Percentiles rank a stretch among this genome's conserved stretches.
phyloP scores from a whole-genome alignment of 2,329 filamentous ascomycete species.

The Xylaria sp. region DNA sequence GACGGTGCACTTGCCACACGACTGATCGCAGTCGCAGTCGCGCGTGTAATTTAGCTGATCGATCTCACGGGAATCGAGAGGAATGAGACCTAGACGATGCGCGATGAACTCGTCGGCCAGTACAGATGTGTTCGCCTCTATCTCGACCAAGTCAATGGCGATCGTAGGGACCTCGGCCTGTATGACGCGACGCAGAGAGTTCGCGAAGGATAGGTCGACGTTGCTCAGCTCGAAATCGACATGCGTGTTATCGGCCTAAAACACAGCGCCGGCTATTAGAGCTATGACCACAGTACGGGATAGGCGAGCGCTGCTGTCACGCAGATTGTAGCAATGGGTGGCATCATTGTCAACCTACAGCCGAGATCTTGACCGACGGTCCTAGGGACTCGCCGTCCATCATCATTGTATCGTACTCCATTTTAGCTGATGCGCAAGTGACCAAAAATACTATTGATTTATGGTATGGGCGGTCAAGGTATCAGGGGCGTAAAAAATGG shows the following conservation, averaged over 20 bases:
- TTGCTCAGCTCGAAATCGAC: slow-evolving; percentile 92
- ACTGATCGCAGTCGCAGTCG: slow-evolving; percentile 95
- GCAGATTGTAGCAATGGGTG: neutral
- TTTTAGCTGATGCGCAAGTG: slow-evolving; percentile 34
- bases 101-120: slow-evolving; percentile 95
- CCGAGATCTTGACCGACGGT: slow-evolving; percentile 65
- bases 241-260: slow-evolving; percentile 77
- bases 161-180: slow-evolving; percentile 93
- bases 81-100: slow-evolving; percentile 88
- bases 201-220: slow-evolving; percentile 89
- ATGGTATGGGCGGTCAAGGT: neutral
- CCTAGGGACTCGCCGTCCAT: slow-evolving; percentile 64
- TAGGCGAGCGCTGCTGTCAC: neutral
- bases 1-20: slow-evolving; percentile 91
- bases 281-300: neutral
- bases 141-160: slow-evolving; percentile 92
- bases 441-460: neutral
- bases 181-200: slow-evolving; percentile 88
- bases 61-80: slow-evolving; percentile 82
- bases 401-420: slow-evolving; percentile 67
- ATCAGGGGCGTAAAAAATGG: neutral
- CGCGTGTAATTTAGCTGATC: slow-evolving; percentile 84
- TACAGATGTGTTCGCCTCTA: slow-evolving; percentile 93
- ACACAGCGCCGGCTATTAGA: slow-evolving; percentile 32
- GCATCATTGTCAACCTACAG: slow-evolving; percentile 47